A percentile compares a stretch with the other conserved stretches of the same genome.
phyloP scores from a whole-genome alignment of 768 basidiomycete species.

The Candolleomyces aberdarensis region DNA sequence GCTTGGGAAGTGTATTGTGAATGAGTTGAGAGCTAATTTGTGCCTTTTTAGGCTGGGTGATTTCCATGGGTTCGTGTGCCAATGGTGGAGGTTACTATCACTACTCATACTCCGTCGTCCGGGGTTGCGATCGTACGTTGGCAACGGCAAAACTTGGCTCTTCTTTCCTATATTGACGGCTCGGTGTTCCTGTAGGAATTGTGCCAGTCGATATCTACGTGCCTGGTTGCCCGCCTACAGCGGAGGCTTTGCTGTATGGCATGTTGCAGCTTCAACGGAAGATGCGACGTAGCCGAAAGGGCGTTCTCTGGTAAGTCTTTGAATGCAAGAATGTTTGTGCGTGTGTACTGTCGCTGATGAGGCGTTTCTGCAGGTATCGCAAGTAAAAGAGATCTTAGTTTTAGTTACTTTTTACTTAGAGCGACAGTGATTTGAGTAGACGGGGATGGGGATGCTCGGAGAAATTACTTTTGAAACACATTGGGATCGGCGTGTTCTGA shows the following conservation, averaged over 20 bases:
- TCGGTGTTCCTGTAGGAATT: conserved; percentile 53
- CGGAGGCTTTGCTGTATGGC: conserved; percentile 95
- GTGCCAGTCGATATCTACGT: conserved; percentile 99
- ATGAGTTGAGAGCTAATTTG: neutral
- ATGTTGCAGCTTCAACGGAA: conserved; percentile 97
- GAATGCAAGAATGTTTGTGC: neutral
- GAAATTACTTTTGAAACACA: neutral
- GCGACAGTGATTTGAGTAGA: conserved; percentile 1
- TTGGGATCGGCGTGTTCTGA: neutral
- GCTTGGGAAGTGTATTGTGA: neutral
- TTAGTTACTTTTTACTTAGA: conserved; percentile 2
- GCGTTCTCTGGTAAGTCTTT: conserved; percentile 72
- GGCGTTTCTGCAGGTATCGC: conserved; percentile 43
- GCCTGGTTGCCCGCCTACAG: conserved; percentile 91
- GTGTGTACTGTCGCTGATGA: neutral
- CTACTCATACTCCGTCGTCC: conserved; percentile 98
- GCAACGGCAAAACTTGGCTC: neutral
- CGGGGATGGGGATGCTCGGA: neutral
- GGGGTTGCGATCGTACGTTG: conserved; percentile 89
- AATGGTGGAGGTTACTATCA: conserved; percentile 98
- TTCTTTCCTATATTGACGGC: conserved; percentile 9
- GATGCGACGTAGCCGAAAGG: conserved; percentile 86
- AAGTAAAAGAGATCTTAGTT: conserved; percentile 32
- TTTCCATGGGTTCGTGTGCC: conserved; percentile 99
- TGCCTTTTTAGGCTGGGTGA: conserved; percentile 79